Conservation (phyloP, 1,284 basidiomycete genomes). For the Ceratorhiza oryzae-sativae region DNA sequence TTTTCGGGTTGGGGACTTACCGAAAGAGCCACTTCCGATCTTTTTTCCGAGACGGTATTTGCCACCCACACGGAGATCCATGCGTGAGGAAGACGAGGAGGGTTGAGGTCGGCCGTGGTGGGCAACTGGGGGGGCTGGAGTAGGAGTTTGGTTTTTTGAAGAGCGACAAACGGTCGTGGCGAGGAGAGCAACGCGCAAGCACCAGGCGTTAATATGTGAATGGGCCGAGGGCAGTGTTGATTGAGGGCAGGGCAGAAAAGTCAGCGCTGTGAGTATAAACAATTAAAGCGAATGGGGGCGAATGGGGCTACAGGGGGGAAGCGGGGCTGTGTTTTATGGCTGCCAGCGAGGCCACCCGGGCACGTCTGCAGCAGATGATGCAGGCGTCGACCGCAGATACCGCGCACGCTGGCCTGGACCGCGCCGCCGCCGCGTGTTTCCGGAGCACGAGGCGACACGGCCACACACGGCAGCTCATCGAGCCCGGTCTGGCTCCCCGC, state of each 20-base stretch:
- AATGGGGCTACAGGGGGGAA: background rate
- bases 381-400: background rate
- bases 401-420: background rate
- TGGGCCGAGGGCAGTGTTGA: slow-evolving; percentile 34
- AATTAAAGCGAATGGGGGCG: background rate
- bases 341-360: background rate
- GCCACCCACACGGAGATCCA: slow-evolving; percentile 96
- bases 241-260: slow-evolving; percentile 29
- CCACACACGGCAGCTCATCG: background rate
- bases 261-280: background rate
- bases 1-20: background rate
- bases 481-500: background rate
- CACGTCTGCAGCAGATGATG: background rate
- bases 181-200: background rate
- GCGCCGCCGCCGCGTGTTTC: background rate
- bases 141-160: background rate
- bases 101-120: slow-evolving; percentile 46
- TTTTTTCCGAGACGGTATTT: slow-evolving; percentile 99
- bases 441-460: slow-evolving; percentile 10
- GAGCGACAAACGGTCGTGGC: background rate
- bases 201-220: slow-evolving; percentile 21
- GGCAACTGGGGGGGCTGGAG: slow-evolving; percentile 41
- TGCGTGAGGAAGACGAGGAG: slow-evolving; percentile 45
- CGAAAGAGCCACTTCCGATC: slow-evolving; percentile 76
- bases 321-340: background rate